Evolutionary conservation across 2,329 filamentous ascomycete species (phyloP), one percentile per base, ranked within the genome.

Genomic region (Stachybotrys echinatus): DNA sequence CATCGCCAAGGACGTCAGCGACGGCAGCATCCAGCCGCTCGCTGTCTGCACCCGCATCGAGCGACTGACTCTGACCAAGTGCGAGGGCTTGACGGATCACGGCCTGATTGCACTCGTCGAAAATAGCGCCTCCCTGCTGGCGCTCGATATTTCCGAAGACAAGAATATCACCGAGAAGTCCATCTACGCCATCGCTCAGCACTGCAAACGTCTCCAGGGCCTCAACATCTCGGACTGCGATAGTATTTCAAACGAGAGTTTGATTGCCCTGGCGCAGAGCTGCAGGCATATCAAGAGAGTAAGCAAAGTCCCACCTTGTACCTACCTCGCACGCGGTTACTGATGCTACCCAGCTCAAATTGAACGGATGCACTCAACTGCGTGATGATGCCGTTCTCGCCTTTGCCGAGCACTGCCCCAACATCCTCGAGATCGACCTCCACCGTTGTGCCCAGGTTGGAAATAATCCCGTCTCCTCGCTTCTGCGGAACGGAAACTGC

Each of bases 361-460:
- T 99, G 54, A 99, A 97, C 68, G 88, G 92, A 50, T 96, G 94
- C 65, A 69, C 72, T n/a, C 88, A 95, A 68, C 74, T 96, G 31
- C 90, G 87, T 38, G 90, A 97, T 64, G 77, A 79, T 45, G 86
- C 91, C 6, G 85, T 97, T 55, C 75, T 89, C 51, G 88, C 91
- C 4, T 95, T 99, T 64, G 92, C 94, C 6, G 77, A 85, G 43
- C 83, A 95, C 68, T 96, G 92, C 65, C 89, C 85, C 12, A 92
- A 96, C 57, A 91, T 99, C 27, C 84, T 99, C 54, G 94, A 99
- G 68, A 96, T 99, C 54, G 94, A 99, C 65, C 80, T 99, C 14
- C 89, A 96, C 59, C 87, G 90, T 59, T 95, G 94, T 73, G 79
- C 76, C 49, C 79, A 84, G 43, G 84, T 99, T 56, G 88, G 88